These are phyloP conservation scores for Diplodia seriata DNA, from an alignment of 2,329 filamentous ascomycete species.

Conservation along the genomic window DNA sequence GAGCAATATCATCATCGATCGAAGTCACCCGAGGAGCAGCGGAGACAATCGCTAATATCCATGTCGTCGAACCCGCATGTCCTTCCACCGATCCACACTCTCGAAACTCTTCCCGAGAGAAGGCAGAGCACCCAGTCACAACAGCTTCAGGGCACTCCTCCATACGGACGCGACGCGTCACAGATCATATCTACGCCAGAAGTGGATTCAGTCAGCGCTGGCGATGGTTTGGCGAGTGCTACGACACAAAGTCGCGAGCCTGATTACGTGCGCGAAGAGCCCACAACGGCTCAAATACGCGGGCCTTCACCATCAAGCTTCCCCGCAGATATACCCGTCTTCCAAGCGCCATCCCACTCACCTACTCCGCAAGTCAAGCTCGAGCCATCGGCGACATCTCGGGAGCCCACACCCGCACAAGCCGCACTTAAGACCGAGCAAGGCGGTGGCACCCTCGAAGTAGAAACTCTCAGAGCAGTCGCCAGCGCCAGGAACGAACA, in stretches of 20 bases:
- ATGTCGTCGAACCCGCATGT: conserved; percentile 44
- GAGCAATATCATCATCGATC: conserved; percentile 57
- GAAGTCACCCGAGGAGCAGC: conserved; percentile 53
- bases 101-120: conserved; percentile 20
- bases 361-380: conserved; percentile 50
- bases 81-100: conserved; percentile 52
- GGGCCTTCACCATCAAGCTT: conserved; percentile 36
- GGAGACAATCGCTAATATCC: conserved; percentile 46
- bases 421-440: conserved; percentile 42
- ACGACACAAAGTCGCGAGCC: conserved; percentile 42
- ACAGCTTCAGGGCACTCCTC: neutral
- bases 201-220: neutral
- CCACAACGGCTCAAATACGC: conserved; percentile 41
- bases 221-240: conserved; percentile 6
- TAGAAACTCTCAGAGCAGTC: conserved; percentile 52
- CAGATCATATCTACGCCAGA: conserved; percentile 38
- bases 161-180: conserved; percentile 41
- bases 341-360: conserved; percentile 36
- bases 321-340: conserved; percentile 36
- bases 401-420: conserved; percentile 48
- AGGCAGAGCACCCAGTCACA: conserved; percentile 21
- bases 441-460: conserved; percentile 48
- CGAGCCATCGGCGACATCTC: conserved; percentile 43
- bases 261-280: conserved; percentile 42
- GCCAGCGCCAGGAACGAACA: conserved; percentile 56